Base-by-base conservation (phyloP, 2,329 filamentous ascomycete genomes). In the Curvularia lunata region DNA sequence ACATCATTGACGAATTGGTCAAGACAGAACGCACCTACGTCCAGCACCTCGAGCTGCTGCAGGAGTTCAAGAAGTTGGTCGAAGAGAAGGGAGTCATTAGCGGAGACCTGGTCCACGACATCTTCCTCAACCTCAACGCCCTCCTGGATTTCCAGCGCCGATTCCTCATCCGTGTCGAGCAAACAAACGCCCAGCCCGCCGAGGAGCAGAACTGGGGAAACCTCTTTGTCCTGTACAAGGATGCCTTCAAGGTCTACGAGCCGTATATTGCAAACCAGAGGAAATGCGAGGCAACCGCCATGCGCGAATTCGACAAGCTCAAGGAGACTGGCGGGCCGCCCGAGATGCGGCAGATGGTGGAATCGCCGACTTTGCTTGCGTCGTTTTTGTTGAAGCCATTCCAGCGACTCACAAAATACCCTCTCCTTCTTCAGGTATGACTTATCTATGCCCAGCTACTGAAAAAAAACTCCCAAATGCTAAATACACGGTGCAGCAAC, bases 1-100 rank as follows among this genome's bases (percentile, higher is more conserved):
- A 97, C 75, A 92, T 98, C 60, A 86, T 99, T 42, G 88, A 90
- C 71, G 95, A 99, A 78, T 81, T 99, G 46, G 90, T 99, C 54
- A 91, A 94, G 68, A 98, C 94, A 1, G 95, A 99, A 78, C 88
- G 95, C 62, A 97, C 97, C 78, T 99, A 99, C 69, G 95, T 98
- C 4, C 93, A 98, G 75, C 95, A 99, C 80, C 80, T 99, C 52
- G 94, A 98, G 75, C 94, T 97, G 66, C 78, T 99, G 34, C 92
- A 98, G 75, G 89, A 93, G 48, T 85, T 98, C 72, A 98, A 97
- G 80, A 94, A 91, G 78, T 86, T 89, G 23, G 83, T 98, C 54
- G 92, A 97, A 68, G 90, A 96, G 73, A 92, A 89, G 65, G 92
- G 92, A 37, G 87, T 92, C 37, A 87, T 98, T 63, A 90, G 91